These are phyloP conservation scores for Aspergillus baeticus DNA, from an alignment of 495 filamentous ascomycete species.

Conservation along the genomic window DNA sequence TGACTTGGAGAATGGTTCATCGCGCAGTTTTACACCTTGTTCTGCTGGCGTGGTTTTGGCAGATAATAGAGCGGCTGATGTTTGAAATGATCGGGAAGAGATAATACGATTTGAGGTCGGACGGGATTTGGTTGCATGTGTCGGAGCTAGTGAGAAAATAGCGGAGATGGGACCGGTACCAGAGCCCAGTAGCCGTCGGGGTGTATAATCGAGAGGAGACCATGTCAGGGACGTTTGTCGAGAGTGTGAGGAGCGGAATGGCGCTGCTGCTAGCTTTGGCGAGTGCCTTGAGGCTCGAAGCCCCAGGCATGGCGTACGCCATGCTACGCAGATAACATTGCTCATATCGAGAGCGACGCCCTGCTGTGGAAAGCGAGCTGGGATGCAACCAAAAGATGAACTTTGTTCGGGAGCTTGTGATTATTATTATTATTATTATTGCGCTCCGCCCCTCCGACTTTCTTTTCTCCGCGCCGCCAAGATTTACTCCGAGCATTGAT, in stretches of 20 bases:
- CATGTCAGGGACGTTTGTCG: conserved; percentile 24
- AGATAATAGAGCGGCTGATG: conserved; percentile 14
- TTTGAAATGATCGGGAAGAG: conserved; percentile 26
- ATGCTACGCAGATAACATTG: conserved; percentile 45
- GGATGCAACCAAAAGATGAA: not conserved
- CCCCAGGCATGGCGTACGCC: conserved; percentile 45
- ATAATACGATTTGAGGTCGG: not conserved
- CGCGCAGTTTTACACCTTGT: conserved; percentile 20
- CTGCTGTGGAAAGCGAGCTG: conserved; percentile 4
- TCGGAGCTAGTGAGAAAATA: not conserved
- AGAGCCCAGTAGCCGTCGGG: conserved; percentile 18
- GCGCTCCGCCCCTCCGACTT: not conserved
- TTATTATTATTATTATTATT: not conserved
- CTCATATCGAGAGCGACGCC: conserved; percentile 40
- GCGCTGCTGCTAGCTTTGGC: conserved; percentile 9
- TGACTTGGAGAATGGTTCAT: conserved; percentile 40
- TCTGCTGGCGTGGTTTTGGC: conserved; percentile 12
- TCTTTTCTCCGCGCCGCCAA: conserved; percentile 3
- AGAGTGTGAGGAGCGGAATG: conserved; percentile 19
- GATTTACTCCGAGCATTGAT: not conserved
- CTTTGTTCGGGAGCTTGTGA: not conserved
- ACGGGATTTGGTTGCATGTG: not conserved
- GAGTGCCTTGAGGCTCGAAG: conserved; percentile 31
- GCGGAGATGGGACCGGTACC: conserved; percentile 5
- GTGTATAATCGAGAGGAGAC: conserved; percentile 17